Base-by-base conservation (phyloP, 2,329 filamentous ascomycete species). In the Penicillium freii region DNA sequence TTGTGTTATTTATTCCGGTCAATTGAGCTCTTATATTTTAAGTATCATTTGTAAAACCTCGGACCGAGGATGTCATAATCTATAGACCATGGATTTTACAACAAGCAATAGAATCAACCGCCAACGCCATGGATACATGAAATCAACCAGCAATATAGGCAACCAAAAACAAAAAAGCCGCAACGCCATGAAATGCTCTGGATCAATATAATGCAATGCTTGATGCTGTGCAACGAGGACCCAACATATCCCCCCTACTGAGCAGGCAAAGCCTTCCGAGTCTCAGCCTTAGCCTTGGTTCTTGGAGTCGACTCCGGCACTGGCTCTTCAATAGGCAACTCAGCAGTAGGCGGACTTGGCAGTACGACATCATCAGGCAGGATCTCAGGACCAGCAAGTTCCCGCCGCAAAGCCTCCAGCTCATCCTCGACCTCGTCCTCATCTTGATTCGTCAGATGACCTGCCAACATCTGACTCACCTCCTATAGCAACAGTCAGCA, bases 391-490 rank as follows among this genome's bases (percentile, higher is more conserved):
- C 71, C 73, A 25, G 67, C 62, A 31, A 86, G 73, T 69, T 92
- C 86, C 40, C 80, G 81, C 73, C 92, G 89, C 63, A 99, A 81
- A 1, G 87, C 88, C 54, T 90, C 91, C 51, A 99, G 80, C 77
- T 99, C 94, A 70, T 97, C 92, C 73, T 99, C 94, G 34, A 99
- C 94, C 70, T 97, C 94, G 70, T 97, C 93, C 75, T 99, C 94
- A 75, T 99, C 94, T 69, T 95, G 89, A 70, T 92, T 94, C 15
- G 92, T 91, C 79, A 99, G 92, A 66, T 88, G 86, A 13, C 90
- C 90, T 34, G 88, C 90, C 3, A 99, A 84, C 84, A 97, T 90
- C 49, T 96, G 91, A 76, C 88, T 94, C 66, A 99, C 84, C 80
- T 99, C 93, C 90, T 96, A 69, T 63, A 64, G 39, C n/a, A 42